These are phyloP conservation scores for Pseudogymnoascus sp. DNA, from an alignment of 2,329 filamentous ascomycete genomes.

Conservation along the genomic window DNA sequence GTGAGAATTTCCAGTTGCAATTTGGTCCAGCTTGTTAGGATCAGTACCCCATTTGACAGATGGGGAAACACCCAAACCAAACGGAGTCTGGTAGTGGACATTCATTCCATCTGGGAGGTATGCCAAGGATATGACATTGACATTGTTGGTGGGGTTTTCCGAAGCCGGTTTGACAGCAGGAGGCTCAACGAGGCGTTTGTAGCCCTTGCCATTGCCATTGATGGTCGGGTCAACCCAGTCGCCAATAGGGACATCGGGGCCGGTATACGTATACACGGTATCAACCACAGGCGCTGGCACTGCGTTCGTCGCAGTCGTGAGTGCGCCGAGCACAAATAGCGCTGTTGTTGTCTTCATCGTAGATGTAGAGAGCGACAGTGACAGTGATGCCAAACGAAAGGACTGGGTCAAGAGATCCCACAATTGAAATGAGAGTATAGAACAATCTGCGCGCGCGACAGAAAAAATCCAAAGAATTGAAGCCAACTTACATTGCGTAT, in stretches of 20 bases:
- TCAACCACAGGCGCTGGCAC: constrained; percentile 26
- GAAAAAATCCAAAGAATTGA: background rate
- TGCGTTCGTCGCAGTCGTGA: background rate
- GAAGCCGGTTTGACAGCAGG: constrained; percentile 39
- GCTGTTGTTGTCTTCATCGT: background rate
- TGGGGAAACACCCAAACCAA: constrained; percentile 38
- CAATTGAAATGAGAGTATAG: background rate
- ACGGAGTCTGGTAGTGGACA: constrained; percentile 45
- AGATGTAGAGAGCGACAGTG: background rate
- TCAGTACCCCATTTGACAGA: constrained; percentile 36
- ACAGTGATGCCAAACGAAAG: background rate
- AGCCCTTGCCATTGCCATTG: constrained; percentile 45
- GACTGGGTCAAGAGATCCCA: background rate
- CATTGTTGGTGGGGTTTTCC: constrained; percentile 39
- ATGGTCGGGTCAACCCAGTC: constrained; percentile 42
- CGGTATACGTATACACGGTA: constrained; percentile 37
- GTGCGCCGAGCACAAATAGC: background rate
- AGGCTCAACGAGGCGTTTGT: constrained; percentile 39
- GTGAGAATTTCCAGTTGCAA: constrained; percentile 31
- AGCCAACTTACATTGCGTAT: background rate
- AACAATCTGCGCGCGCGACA: background rate
- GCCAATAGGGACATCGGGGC: constrained; percentile 38
- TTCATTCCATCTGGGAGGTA: constrained; percentile 42
- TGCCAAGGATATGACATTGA: constrained; percentile 42
- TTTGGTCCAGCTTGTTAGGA: constrained; percentile 27